Percentiles rank a stretch among this genome's conserved stretches.
phyloP scores from a whole-genome alignment of 495 filamentous ascomycete species.

The Oleoguttula mirabilis region DNA sequence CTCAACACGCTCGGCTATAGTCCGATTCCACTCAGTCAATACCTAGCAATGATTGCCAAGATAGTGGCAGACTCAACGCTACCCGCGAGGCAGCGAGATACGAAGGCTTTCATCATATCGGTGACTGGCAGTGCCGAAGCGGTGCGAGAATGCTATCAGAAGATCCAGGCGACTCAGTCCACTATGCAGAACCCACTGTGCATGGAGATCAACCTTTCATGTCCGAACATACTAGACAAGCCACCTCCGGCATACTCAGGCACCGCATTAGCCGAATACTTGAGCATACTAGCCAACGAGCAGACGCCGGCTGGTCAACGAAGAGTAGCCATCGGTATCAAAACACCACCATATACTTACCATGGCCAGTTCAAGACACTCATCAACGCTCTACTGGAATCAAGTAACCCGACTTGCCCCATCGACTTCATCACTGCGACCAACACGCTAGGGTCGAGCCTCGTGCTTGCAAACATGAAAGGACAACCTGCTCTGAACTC shows the following conservation, averaged over 20 bases:
- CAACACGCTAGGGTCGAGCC: slow-evolving; percentile 57
- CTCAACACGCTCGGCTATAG: slow-evolving; percentile 37
- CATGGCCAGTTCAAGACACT: slow-evolving; percentile 44
- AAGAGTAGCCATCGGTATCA: slow-evolving; percentile 45
- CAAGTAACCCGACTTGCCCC: slow-evolving; percentile 24
- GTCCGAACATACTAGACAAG: slow-evolving; percentile 54
- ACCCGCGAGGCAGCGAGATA: neutral
- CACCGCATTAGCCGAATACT: slow-evolving; percentile 35
- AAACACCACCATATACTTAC: slow-evolving; percentile 62
- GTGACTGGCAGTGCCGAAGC: slow-evolving; percentile 49
- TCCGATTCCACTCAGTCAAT: slow-evolving; percentile 27
- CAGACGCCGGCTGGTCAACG: neutral
- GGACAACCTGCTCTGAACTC: slow-evolving; percentile 27
- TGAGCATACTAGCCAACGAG: slow-evolving; percentile 21
- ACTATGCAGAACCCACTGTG: slow-evolving; percentile 35
- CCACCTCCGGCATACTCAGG: slow-evolving; percentile 56
- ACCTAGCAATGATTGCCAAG: slow-evolving; percentile 26
- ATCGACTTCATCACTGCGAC: slow-evolving; percentile 56
- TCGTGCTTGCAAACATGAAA: slow-evolving; percentile 35
- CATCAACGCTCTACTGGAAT: slow-evolving; percentile 35
- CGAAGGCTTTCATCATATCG: slow-evolving; percentile 54
- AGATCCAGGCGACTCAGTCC: slow-evolving; percentile 18
- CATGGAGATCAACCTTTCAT: slow-evolving; percentile 62
- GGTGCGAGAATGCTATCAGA: slow-evolving; percentile 35
- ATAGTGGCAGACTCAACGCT: slow-evolving; percentile 18